phyloP scores from a whole-genome alignment of 108 stramenopile species.

The Nitzschia sp. region DNA sequence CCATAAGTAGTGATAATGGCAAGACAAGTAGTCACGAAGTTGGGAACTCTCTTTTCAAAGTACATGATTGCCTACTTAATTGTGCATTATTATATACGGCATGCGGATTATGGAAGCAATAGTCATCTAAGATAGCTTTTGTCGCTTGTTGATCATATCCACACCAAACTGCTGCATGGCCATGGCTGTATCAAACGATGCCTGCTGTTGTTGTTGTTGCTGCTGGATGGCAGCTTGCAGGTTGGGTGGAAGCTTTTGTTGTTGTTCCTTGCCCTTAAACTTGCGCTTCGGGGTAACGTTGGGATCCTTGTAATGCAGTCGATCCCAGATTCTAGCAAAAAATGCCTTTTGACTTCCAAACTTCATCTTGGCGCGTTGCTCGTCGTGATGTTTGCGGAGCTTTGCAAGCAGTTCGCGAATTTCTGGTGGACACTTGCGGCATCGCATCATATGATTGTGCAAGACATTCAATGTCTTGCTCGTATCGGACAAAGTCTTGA shows the following conservation, averaged over 20 bases:
- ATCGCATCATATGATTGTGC: slow-evolving; percentile 78
- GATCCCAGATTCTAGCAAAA: slow-evolving; percentile 79
- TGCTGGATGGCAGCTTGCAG: background rate
- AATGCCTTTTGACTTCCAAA: slow-evolving; percentile 87
- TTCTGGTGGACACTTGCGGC: slow-evolving; percentile 75
- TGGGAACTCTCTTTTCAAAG: too few species aligned
- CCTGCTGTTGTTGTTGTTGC: background rate
- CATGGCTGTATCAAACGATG: background rate
- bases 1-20: too few species aligned
- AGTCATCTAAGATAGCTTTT: background rate
- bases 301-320: slow-evolving; percentile 60
- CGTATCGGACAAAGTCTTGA: slow-evolving; percentile 85
- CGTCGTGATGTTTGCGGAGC: slow-evolving; percentile 62
- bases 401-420: slow-evolving; percentile 49
- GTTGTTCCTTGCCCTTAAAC: slow-evolving; percentile 14
- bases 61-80: too few species aligned
- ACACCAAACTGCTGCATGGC: slow-evolving; percentile 18
- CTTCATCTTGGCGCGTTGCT: slow-evolving; percentile 79
- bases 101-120: background rate
- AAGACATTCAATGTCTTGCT: slow-evolving; percentile 79
- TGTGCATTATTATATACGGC: too few species aligned
- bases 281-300: slow-evolving; percentile 32
- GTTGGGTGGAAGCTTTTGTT: too few species aligned
- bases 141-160: background rate
- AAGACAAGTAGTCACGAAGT: too few species aligned